Conservation (phyloP, 441 rosid genomes). For the Omphalea diandra region DNA sequence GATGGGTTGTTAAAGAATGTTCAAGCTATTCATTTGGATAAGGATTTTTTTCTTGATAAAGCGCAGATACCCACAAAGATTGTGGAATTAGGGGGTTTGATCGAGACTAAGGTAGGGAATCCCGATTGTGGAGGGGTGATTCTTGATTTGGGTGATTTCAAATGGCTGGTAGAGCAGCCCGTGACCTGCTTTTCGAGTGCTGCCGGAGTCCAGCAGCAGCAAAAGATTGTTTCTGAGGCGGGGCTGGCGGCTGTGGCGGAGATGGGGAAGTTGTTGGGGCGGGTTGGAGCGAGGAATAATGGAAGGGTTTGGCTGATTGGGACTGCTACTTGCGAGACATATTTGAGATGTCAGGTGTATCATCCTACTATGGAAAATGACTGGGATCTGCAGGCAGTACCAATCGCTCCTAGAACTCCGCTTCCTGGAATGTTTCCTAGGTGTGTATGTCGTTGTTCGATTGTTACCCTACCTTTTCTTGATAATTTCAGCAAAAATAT, state of each 20-base stretch:
- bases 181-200: constrained; percentile 28
- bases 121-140: constrained; percentile 55
- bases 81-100: constrained; percentile 46
- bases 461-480: not conserved
- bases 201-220: constrained; percentile 37
- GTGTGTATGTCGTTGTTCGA: constrained; percentile 34
- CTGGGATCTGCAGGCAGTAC: constrained; percentile 93
- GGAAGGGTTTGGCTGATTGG: constrained; percentile 72
- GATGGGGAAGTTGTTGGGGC: constrained; percentile 57
- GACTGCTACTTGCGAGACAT: constrained; percentile 92
- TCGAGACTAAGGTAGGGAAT: constrained; percentile 45
- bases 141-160: constrained; percentile 84
- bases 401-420: constrained; percentile 67
- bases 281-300: constrained; percentile 35
- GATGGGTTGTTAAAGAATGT: constrained; percentile 56
- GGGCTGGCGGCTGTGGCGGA: constrained; percentile 55
- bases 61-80: constrained; percentile 44
- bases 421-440: constrained; percentile 59
- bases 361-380: constrained; percentile 87
- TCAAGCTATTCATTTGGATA: constrained; percentile 56
- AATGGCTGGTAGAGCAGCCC: constrained; percentile 77
- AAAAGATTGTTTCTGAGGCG: constrained; percentile 42
- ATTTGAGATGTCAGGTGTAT: constrained; percentile 87
- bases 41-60: constrained; percentile 48
- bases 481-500: too few relatives aligned